Conservation (phyloP, 1,139 yeast genomes). For the Pneumocystis oryctolagi region DNA sequence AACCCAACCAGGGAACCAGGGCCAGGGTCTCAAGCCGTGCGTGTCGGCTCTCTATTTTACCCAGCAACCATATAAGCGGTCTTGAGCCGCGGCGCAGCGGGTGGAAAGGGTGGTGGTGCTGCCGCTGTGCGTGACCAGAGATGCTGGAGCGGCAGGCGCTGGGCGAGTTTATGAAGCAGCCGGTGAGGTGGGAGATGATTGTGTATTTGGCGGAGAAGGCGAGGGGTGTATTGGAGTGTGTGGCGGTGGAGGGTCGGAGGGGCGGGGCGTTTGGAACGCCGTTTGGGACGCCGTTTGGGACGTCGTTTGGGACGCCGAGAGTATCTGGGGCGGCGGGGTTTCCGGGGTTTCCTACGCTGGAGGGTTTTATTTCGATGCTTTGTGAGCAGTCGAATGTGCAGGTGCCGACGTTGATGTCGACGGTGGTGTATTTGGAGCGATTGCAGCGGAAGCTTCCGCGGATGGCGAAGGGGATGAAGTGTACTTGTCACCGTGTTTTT, state of each 20-base stretch:
- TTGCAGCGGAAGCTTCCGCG: slow-evolving; percentile 67
- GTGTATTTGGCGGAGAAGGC: slow-evolving; percentile 68
- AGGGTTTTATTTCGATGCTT: slow-evolving; percentile 52
- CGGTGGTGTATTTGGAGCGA: slow-evolving; percentile 66
- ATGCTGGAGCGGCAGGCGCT: slow-evolving; percentile 34
- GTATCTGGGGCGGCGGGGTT: slow-evolving; percentile 25
- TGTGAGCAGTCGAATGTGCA: slow-evolving; percentile 78
- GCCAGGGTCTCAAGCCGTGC: no score
- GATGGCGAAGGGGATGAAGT: slow-evolving; percentile 81
- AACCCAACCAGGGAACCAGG: no score
- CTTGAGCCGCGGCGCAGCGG: no score
- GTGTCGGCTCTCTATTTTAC: no score
- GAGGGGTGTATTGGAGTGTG: slow-evolving; percentile 52
- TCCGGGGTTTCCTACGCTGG: slow-evolving; percentile 31
- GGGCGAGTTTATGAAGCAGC: slow-evolving; percentile 55
- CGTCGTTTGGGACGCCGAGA: no score
- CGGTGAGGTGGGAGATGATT: slow-evolving; percentile 69
- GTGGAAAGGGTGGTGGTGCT: no score
- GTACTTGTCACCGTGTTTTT: slow-evolving; percentile 85
- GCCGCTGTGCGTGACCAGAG: no score
- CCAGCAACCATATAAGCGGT: no score
- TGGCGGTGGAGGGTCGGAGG: slow-evolving; percentile 19
- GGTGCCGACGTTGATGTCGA: slow-evolving; percentile 87
- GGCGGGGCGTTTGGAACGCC: no score
- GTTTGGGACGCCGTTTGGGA: no score